Base-by-base conservation (phyloP, 208 protist species). In the Tritrichomonas musculus region DNA sequence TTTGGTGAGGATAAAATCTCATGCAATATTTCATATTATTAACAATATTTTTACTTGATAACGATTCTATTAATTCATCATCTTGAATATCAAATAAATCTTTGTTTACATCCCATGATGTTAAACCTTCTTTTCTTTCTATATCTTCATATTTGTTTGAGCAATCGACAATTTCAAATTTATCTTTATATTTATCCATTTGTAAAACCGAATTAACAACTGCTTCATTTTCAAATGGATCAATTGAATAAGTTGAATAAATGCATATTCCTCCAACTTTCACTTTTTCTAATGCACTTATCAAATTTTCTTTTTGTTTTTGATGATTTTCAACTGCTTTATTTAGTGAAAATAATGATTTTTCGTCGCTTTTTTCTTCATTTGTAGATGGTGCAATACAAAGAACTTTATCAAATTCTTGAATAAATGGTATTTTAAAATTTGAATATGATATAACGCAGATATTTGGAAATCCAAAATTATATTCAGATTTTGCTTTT, bases 151-250 rank as follows among this genome's bases (percentile, higher is more conserved):
- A 69, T 25, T n/a, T n/a, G 11, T 69, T 25, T n/a, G 64, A 33
- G 30, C 64, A 69, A 69, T 69, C 64, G 30, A 69, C 64, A n/a
- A 69, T n/a, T 84, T 84, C 73, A n/a, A 53, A 3, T 39, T 33
- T 47, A 20, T 36, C 41, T 39, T 84, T 47, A 5, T 49, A 30
- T n/a, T n/a, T n/a, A n/a, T n/a, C n/a, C 47, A 13, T 5, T n/a
- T 53, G 65, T 11, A 96, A 84, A 36, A 96, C 64, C 33, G 72
- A 65, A 0, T 93, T 93, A 55, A 96, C 94, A 65, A 96, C 95
- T 0, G 95, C 95, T 84, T 96, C 96, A 57, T 96, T 94, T 92
- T 96, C 96, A 65, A 96, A 64, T n/a, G 96, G 96, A 65, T 94
- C 95, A 27, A 96, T 55, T 25, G 93, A 95, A 93, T 95, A 96